Conservation (phyloP, 2,329 filamentous ascomycete genomes). For the Sphaerulina musiva region DNA sequence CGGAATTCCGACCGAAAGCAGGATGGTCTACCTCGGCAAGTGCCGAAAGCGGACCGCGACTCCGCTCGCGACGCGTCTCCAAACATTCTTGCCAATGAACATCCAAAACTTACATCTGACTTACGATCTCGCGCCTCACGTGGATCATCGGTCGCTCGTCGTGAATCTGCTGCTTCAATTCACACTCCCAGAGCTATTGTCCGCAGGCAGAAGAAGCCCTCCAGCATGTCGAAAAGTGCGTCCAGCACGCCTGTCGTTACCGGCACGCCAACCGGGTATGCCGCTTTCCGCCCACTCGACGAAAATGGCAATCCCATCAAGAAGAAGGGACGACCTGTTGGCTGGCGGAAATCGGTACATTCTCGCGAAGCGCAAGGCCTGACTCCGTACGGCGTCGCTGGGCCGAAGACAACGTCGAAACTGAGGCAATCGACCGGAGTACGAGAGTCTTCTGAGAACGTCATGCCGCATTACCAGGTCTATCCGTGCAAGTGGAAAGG, state of each 20-base stretch:
- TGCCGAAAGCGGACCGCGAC: slow-evolving; percentile 3
- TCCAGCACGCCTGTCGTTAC: not conserved
- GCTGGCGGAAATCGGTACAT: slow-evolving; percentile 46
- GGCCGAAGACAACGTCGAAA: slow-evolving; percentile 13
- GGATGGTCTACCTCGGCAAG: slow-evolving; percentile 6
- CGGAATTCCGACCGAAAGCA: not conserved
- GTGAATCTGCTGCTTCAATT: slow-evolving; percentile 1
- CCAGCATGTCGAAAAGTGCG: slow-evolving; percentile 6
- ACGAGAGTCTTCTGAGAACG: slow-evolving; percentile 5
- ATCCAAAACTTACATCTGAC: slow-evolving; percentile 7
- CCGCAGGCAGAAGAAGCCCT: not conserved
- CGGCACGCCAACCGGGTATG: slow-evolving; percentile 34
- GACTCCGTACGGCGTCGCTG: slow-evolving; percentile 14
- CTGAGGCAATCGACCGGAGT: slow-evolving; percentile 16
- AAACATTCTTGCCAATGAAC: not conserved
- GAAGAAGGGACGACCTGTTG: slow-evolving; percentile 45
- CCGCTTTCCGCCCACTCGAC: slow-evolving; percentile 37
- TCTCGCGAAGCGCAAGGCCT: slow-evolving; percentile 33
- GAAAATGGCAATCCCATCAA: slow-evolving; percentile 32
- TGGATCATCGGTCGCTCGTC: slow-evolving; percentile 1
- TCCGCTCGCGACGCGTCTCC: slow-evolving; percentile 11
- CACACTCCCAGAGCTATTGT: not conserved
- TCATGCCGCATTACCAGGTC: slow-evolving; percentile 37
- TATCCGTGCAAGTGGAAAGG: slow-evolving; percentile 54
- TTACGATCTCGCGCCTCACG: slow-evolving; percentile 5